Percentiles rank a stretch among this genome's conserved stretches.
Conservation (phyloP, 371 early-diverging fungal species). For the Apophysomyces sp. region DNA sequence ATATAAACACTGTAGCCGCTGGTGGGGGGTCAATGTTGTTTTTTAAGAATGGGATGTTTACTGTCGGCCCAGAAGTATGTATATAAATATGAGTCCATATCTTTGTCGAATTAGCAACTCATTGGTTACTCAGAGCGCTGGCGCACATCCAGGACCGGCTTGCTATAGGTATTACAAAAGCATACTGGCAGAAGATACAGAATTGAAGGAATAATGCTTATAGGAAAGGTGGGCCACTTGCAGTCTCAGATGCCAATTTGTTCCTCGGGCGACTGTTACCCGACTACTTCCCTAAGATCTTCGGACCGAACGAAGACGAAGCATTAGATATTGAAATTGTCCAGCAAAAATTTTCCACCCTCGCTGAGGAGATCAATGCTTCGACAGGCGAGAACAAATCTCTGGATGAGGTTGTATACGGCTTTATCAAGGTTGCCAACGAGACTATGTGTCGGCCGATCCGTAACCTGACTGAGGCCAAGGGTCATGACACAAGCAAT, state of each 20-base stretch:
- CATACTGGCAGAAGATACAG: not conserved
- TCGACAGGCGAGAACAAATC: slow-evolving; percentile 41
- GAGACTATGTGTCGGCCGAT: slow-evolving; percentile 97
- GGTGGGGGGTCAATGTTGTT: slow-evolving; percentile 95
- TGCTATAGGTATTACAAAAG: slow-evolving; percentile 57
- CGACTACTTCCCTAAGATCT: slow-evolving; percentile 91
- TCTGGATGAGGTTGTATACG: slow-evolving; percentile 87
- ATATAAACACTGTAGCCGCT: slow-evolving; percentile 94
- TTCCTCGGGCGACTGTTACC: slow-evolving; percentile 86
- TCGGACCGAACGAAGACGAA: slow-evolving; percentile 87
- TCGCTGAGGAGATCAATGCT: slow-evolving; percentile 68
- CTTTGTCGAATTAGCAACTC: not conserved
- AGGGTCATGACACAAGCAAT: slow-evolving; percentile 85
- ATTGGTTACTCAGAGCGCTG: slow-evolving; percentile 68
- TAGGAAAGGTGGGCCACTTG: slow-evolving; percentile 90
- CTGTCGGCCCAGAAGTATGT: slow-evolving; percentile 86
- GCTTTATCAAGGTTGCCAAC: slow-evolving; percentile 93
- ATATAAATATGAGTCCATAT: not conserved
- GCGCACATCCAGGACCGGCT: slow-evolving; percentile 95
- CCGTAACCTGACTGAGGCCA: slow-evolving; percentile 90
- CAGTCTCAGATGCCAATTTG: slow-evolving; percentile 94
- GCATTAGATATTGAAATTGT: slow-evolving; percentile 77
- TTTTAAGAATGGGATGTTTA: slow-evolving; percentile 92
- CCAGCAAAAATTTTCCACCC: slow-evolving; percentile 54
- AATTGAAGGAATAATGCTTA: slow-evolving; percentile 24